phyloP scores from a whole-genome alignment of 768 basidiomycete genomes.

The Tylopilus sp. region DNA sequence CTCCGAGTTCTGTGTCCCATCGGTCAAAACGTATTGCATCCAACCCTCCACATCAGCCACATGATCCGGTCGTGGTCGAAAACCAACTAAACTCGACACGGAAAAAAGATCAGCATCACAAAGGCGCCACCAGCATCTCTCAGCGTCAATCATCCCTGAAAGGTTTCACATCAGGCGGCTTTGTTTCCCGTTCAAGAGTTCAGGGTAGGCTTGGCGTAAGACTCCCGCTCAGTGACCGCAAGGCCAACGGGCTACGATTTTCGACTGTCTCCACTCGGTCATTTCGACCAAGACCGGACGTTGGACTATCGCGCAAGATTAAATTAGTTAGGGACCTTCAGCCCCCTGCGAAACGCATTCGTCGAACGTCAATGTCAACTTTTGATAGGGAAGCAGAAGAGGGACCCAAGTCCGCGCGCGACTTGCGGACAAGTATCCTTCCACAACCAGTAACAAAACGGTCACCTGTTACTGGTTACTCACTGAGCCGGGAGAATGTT shows the following conservation, averaged over 20 bases:
- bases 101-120: neutral
- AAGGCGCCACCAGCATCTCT: neutral
- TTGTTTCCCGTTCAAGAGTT: neutral
- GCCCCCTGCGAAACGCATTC: conserved; percentile 10
- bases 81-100: neutral
- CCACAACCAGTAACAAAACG: neutral
- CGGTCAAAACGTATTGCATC: conserved; percentile 12
- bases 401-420: neutral
- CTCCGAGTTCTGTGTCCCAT: conserved; percentile 1
- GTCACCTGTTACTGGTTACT: neutral
- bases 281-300: neutral
- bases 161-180: neutral
- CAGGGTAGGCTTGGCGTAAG: neutral
- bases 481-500: neutral
- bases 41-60: neutral
- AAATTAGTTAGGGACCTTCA: neutral
- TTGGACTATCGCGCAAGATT: neutral
- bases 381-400: neutral
- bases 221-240: neutral
- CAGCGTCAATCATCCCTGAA: neutral
- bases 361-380: conserved; percentile 2
- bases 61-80: neutral
- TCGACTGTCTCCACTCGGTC: neutral
- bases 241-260: neutral
- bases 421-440: neutral